A percentile compares a stretch with the other conserved stretches of the same genome.
These are phyloP conservation scores for Hypoxylon sp. DNA, from an alignment of 2,329 filamentous ascomycete species.

Conservation along the genomic window DNA sequence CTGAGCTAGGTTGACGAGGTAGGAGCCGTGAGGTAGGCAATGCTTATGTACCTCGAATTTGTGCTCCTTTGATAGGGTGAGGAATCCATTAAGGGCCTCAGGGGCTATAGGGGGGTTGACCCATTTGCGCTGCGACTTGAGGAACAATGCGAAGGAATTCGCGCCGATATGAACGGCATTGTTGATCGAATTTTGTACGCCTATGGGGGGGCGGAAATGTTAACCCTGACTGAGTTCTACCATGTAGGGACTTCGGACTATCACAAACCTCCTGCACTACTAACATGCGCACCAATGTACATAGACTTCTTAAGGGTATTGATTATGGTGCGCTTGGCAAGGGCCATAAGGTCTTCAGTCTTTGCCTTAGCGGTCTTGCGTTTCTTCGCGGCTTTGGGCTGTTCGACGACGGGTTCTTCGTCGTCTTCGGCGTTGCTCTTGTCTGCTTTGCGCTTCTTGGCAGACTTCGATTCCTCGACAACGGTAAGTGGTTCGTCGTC, in stretches of 20 bases:
- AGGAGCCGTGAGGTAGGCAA: conserved; percentile 93
- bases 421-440: conserved; percentile 52
- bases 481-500: conserved; percentile 26
- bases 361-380: conserved; percentile 59
- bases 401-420: conserved; percentile 25
- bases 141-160: conserved; percentile 93
- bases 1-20: conserved; percentile 96
- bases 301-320: conserved; percentile 76
- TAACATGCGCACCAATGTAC: conserved; percentile 94
- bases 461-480: conserved; percentile 30
- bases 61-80: conserved; percentile 75
- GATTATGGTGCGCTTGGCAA: conserved; percentile 77
- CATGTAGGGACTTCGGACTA: background rate
- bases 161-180: conserved; percentile 87
- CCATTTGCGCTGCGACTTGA: conserved; percentile 98
- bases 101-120: conserved; percentile 81
- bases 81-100: conserved; percentile 79
- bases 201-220: conserved; percentile 61
- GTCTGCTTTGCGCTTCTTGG: conserved; percentile 50
- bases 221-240: conserved; percentile 7
- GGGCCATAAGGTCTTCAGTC: conserved; percentile 67
- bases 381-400: conserved; percentile 59
- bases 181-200: conserved; percentile 87
- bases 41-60: conserved; percentile 79
- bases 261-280: conserved; percentile 81